Evolutionary conservation across 2,329 filamentous ascomycete species (phyloP).

Genomic region (Fusarium staphyleae): DNA sequence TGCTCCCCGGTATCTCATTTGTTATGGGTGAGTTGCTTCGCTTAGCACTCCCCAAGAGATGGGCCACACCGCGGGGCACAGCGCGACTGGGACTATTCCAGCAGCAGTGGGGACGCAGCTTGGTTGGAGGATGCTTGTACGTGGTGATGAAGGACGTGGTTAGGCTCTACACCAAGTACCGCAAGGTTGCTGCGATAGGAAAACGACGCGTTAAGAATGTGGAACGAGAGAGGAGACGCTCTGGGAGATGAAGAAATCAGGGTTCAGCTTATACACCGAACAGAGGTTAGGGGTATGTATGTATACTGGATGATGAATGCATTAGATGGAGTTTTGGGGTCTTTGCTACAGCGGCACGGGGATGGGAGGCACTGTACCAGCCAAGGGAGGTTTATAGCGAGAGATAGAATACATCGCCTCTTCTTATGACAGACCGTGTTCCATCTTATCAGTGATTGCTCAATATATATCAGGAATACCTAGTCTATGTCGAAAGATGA

Average conservation of each 20-base stretch:
- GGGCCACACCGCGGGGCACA: constrained; percentile 58
- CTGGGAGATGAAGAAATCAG: constrained; percentile 49
- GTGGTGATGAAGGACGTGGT: constrained; percentile 79
- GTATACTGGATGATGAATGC: constrained; percentile 16
- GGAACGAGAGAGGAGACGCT: constrained; percentile 45
- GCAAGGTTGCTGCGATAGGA: constrained; percentile 63
- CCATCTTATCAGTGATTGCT: too few species aligned
- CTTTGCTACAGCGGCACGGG: constrained; percentile 9
- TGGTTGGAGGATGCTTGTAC: constrained; percentile 88
- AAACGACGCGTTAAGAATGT: constrained; percentile 63
- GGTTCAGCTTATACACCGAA: constrained; percentile 5
- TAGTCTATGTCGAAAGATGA: too few species aligned
- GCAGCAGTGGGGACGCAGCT: constrained; percentile 85
- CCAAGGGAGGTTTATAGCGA: constrained; percentile 3
- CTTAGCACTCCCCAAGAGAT: constrained; percentile 69
- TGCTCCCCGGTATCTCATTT: constrained; percentile 84
- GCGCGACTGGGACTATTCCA: constrained; percentile 74
- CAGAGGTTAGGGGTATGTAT: background rate
- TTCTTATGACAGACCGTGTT: background rate
- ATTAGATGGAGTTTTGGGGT: constrained; percentile 32
- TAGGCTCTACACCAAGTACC: constrained; percentile 68
- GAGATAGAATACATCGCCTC: constrained; percentile 14
- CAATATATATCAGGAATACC: too few species aligned
- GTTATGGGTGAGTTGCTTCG: constrained; percentile 79
- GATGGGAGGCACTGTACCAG: background rate